phyloP scores from a whole-genome alignment of 2,329 filamentous ascomycete genomes.

The Phyllosticta citriasiana region DNA sequence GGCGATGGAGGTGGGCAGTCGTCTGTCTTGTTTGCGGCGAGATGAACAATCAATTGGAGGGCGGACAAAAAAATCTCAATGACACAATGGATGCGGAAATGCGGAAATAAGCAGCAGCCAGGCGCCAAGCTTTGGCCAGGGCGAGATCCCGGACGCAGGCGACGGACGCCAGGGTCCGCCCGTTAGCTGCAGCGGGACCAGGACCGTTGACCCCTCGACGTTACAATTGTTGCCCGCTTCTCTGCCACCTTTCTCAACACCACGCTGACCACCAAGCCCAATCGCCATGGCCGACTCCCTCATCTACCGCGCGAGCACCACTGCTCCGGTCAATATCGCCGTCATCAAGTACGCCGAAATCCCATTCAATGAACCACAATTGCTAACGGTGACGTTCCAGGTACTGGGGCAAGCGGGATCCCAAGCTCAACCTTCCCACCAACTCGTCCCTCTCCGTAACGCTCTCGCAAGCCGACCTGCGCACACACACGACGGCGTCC shows the following conservation, averaged over 20 bases:
- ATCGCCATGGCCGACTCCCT: constrained; percentile 32
- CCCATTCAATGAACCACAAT: constrained; percentile 12
- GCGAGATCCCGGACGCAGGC: not conserved
- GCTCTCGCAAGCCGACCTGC: constrained; percentile 84
- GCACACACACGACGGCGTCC: constrained; percentile 90
- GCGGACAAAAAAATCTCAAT: not conserved
- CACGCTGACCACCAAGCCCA: not conserved
- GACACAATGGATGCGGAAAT: not conserved
- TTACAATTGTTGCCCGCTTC: not conserved
- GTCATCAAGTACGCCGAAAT: constrained; percentile 69
- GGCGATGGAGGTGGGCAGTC: not conserved
- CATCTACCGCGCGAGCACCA: constrained; percentile 88
- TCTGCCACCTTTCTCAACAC: not conserved
- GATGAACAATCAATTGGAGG: not conserved
- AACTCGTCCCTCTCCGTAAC: constrained; percentile 97
- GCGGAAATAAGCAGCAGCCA: not conserved
- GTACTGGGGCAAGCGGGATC: constrained; percentile 96
- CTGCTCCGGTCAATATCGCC: constrained; percentile 94
- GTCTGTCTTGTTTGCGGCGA: no score
- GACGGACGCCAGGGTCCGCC: not conserved
- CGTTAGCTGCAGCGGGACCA: not conserved
- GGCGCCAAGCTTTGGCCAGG: not conserved
- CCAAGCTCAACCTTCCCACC: constrained; percentile 89
- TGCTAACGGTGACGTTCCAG: constrained; percentile 23
- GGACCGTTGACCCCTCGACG: not conserved